Percentiles rank a stretch among this genome's conserved stretches.
Conservation (phyloP, 176 grass and related monocot genomes). For the Luzula sylvatica region DNA sequence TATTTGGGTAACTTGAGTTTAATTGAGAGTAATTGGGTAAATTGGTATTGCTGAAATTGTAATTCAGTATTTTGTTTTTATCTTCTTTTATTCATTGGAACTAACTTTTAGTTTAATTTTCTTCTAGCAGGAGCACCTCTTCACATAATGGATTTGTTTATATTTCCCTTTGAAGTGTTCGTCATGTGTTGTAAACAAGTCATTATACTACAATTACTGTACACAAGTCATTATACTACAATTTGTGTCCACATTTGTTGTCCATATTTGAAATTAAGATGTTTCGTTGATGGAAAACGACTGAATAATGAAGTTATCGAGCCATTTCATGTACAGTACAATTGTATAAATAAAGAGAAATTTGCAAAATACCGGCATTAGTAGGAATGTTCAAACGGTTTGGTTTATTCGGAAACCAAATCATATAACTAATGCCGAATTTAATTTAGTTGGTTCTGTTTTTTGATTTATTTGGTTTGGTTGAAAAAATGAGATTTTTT, state of each 20-base stretch:
- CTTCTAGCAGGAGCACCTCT: slow-evolving; percentile 41
- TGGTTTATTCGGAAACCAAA: no score
- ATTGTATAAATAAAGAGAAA: no score
- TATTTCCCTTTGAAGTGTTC: slow-evolving; percentile 36
- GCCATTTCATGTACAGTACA: no score
- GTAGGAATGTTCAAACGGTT: no score
- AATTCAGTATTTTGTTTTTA: slow-evolving; percentile 1
- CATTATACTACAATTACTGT: background rate
- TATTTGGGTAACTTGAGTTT: background rate
- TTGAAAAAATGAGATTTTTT: no score
- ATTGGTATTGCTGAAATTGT: background rate
- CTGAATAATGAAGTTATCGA: no score
- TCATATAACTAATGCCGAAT: background rate
- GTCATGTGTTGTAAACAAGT: slow-evolving; percentile 4
- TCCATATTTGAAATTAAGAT: no score
- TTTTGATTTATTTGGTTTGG: background rate
- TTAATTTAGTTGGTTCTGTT: background rate
- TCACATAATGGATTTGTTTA: slow-evolving; percentile 55
- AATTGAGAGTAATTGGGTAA: slow-evolving; percentile 1
- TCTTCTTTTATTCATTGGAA: slow-evolving; percentile 1
- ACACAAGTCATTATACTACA: background rate
- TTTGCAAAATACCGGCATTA: no score
- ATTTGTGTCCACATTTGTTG: background rate
- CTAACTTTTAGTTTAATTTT: slow-evolving; percentile 4
- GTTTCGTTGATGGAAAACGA: no score